phyloP scores from a whole-genome alignment of 192 early-diverging fungal species.

The Coemansia umbellata region DNA sequence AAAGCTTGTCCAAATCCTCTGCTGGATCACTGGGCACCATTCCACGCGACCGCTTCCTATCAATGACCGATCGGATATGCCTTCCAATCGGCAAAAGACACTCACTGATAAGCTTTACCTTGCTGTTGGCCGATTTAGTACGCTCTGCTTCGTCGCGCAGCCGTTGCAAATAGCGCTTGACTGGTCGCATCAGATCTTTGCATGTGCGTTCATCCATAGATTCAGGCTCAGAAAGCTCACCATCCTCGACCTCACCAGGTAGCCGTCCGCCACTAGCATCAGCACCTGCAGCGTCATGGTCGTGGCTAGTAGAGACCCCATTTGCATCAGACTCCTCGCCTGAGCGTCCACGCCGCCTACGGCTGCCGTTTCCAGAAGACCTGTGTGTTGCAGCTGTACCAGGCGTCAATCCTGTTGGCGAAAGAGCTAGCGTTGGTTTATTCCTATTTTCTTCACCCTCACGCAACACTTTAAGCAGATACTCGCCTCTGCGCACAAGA shows the following conservation, averaged over 20 bases:
- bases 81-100: slow-evolving; percentile 54
- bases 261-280: slow-evolving; percentile 1
- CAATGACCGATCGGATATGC: slow-evolving; percentile 46
- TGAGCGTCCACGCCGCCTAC: slow-evolving; percentile 33
- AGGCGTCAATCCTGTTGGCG: slow-evolving; percentile 4
- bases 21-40: slow-evolving; percentile 16
- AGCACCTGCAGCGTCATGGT: slow-evolving; percentile 5
- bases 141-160: slow-evolving; percentile 54
- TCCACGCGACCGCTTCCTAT: slow-evolving; percentile 38
- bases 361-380: slow-evolving; percentile 12
- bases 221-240: slow-evolving; percentile 41
- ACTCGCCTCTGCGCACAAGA: slow-evolving; percentile 84
- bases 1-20: slow-evolving; percentile 33
- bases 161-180: slow-evolving; percentile 56
- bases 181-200: slow-evolving; percentile 65
- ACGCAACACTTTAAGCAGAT: slow-evolving; percentile 78
- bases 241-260: slow-evolving; percentile 27
- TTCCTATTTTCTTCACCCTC: slow-evolving; percentile 57
- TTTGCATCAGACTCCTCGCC: slow-evolving; percentile 29
- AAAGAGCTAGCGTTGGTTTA: slow-evolving; percentile 18
- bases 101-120: slow-evolving; percentile 55
- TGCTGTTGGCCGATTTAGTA: slow-evolving; percentile 50
- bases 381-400: too few relatives aligned
- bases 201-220: slow-evolving; percentile 61
- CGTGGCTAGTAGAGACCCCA: slow-evolving; percentile 15